A percentile compares a stretch with the other conserved stretches of the same genome.
Evolutionary conservation across 345 rosid species (phyloP).

Genomic region (Heritiera fomes): DNA sequence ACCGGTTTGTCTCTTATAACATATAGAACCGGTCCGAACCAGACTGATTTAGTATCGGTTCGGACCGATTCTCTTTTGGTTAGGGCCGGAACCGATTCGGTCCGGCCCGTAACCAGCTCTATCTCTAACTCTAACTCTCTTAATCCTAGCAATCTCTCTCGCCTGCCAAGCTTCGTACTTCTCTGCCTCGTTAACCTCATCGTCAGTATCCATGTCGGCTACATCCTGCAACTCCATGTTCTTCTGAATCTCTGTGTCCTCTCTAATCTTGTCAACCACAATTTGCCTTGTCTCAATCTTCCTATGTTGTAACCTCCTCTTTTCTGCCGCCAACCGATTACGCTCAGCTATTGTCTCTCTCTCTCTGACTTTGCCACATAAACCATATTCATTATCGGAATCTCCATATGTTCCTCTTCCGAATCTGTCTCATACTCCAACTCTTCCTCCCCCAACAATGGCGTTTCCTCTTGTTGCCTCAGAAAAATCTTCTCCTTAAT

Average conservation of each 20-base stretch:
- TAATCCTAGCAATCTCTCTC: slow-evolving; percentile 69
- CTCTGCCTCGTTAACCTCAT: no score
- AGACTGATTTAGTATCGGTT: no score
- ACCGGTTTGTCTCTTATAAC: no score
- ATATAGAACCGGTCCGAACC: no score
- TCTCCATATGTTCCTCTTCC: slow-evolving; percentile 53
- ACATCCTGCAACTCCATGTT: slow-evolving; percentile 56
- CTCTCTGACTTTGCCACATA: slow-evolving; percentile 63
- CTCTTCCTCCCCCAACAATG: slow-evolving; percentile 48
- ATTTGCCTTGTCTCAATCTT: slow-evolving; percentile 61
- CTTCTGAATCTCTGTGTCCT: slow-evolving; percentile 64
- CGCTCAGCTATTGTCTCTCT: slow-evolving; percentile 68
- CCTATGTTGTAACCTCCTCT: slow-evolving; percentile 56
- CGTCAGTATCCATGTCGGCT: slow-evolving; percentile 77
- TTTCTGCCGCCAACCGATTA: slow-evolving; percentile 55
- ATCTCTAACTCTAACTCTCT: slow-evolving; percentile 70
- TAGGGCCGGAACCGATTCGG: no score
- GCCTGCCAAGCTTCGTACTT: slow-evolving; percentile 79
- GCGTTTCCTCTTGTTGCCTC: slow-evolving; percentile 64
- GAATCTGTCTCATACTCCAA: slow-evolving; percentile 76
- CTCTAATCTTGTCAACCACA: slow-evolving; percentile 62
- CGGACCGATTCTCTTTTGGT: no score
- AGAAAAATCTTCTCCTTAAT: slow-evolving; percentile 44
- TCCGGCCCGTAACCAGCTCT: no score
- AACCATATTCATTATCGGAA: no score